Evolutionary conservation across 352 stramenopile species (phyloP), one percentile per base, ranked within the genome.

Genomic region (Globisporangium emineosum): DNA sequence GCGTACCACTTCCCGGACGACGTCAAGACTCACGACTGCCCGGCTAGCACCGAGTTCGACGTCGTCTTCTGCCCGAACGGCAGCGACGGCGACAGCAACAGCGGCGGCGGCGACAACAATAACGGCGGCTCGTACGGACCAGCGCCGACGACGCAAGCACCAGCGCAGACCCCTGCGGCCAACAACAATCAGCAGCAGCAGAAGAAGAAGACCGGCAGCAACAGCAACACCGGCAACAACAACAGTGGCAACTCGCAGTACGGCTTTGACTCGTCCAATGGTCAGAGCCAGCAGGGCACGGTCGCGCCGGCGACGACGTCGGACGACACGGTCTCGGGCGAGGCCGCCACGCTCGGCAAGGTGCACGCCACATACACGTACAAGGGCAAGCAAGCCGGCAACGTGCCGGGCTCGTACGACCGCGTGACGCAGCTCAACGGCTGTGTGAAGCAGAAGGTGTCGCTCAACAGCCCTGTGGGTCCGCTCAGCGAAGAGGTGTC

Each of bases 1-100:
- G 83, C 77, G 10, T 92, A 92, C 69, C 69, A 80, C 17, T 92
- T 70, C 65, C 83, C 83, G 5, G 83, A 89, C 65, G 69, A 90
- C 62, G 71, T 59, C 49, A 92, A 92, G 73, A 91, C 73, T n/a
- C 80, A 83, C 69, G 73, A 72, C 51, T 92, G 83, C 29, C 71
- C 76, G 0, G 50, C 35, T 3, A 68, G 63, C 21, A 75, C 71
- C 3, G 67, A 67, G 9, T 76, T 81, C 45, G 72, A 84, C 17
- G 74, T 92, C 3, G 75, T 75, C 10, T 92, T 89, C 60, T 92
- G 83, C 57, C 80, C 73, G 17, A 40, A n/a, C 42, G 61, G 58
- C 10, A 40, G 30, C 2, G n/a, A n/a, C n/a, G n/a, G n/a, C n/a
- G n/a, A n/a, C n/a, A n/a, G n/a, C n/a, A n/a, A n/a, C n/a, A 30